Base-by-base conservation (phyloP, 306 rosid genomes). In the Ormosia emarginata region DNA sequence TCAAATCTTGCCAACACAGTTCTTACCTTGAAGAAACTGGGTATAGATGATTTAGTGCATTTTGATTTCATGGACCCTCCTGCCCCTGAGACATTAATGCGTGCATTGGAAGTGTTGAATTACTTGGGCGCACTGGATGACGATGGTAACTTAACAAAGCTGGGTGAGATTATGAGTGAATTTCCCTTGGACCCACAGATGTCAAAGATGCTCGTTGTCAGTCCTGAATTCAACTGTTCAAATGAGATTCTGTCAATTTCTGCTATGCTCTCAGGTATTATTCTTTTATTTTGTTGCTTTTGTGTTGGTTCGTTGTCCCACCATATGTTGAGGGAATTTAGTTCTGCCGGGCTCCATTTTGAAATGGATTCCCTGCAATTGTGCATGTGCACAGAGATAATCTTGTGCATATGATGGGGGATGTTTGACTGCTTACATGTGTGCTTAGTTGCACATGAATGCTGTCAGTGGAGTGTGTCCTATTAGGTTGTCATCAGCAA, bases 1-100 rank as follows among this genome's bases (percentile, higher is more conserved):
- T 94, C 98, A 39, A 94, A 94, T 81, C 97, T 94, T 68, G 97
- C 98, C 14, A 94, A 94, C 67, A 92, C 97, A 4, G 98, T 94
- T 74, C 97, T 94, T 73, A 92, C 93, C 43, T 85, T 94, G 91
- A 94, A 94, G 85, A 94, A 94, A 75, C 84, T 94, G 82, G 98
- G 98, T 18, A 94, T 94, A 65, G 98, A 94, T 74, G 98, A 94
- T 86, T 81, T 94, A 55, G 98, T 94, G 82, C 98, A 94, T 89
- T 94, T 94, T 80, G 97, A 94, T 91, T 94, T 94, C 84, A 94
- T 94, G 98, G 98, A 94, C 43, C 98, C 98, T 29, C 98, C 98
- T 72, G 98, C 98, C 65, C 98, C 98, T 0, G 98, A 94, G 93
- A 94, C 98, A 62, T 86, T 94, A 84, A 94, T 94, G 98, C 92